These are phyloP conservation scores for Telfairia occidentalis DNA, from an alignment of 331 rosid species.

Conservation along the genomic window DNA sequence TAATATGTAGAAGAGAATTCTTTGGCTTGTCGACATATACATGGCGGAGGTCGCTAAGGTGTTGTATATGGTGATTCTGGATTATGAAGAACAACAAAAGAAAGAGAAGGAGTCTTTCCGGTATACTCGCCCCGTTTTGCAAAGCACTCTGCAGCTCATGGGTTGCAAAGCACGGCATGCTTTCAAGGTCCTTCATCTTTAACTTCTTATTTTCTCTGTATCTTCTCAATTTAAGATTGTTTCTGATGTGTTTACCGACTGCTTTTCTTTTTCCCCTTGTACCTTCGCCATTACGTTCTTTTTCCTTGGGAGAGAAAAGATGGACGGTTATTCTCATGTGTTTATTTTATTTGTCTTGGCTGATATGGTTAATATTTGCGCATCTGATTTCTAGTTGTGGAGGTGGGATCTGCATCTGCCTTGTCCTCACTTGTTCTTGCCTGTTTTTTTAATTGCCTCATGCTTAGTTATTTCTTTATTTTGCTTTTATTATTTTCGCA, in stretches of 20 bases:
- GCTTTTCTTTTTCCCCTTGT: not conserved
- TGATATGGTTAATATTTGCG: not conserved
- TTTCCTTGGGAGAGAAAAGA: not conserved
- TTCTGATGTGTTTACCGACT: not conserved
- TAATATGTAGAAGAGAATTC: not conserved
- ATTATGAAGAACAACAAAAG: constrained; percentile 32
- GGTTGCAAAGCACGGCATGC: constrained; percentile 97
- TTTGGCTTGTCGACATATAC: constrained; percentile 4
- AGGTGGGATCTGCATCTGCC: not conserved
- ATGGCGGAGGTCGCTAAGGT: constrained; percentile 60
- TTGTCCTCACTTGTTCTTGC: not conserved
- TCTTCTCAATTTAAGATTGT: not conserved
- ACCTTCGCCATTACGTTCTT: not conserved
- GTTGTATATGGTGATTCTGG: constrained; percentile 57
- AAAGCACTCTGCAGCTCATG: constrained; percentile 80
- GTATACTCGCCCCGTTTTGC: constrained; percentile 76
- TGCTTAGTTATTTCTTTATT: not conserved
- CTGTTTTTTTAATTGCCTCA: not conserved
- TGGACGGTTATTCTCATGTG: not conserved
- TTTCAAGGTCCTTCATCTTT: constrained; percentile 45
- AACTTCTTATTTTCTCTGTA: not conserved
- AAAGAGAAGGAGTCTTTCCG: constrained; percentile 54
- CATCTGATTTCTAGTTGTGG: not conserved
- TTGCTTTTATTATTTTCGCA: not conserved
- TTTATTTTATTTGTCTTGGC: not conserved